A percentile compares a stretch with the other conserved stretches of the same genome.
Conservation (phyloP, 495 filamentous ascomycete species). For the Penicillium roqueforti region DNA sequence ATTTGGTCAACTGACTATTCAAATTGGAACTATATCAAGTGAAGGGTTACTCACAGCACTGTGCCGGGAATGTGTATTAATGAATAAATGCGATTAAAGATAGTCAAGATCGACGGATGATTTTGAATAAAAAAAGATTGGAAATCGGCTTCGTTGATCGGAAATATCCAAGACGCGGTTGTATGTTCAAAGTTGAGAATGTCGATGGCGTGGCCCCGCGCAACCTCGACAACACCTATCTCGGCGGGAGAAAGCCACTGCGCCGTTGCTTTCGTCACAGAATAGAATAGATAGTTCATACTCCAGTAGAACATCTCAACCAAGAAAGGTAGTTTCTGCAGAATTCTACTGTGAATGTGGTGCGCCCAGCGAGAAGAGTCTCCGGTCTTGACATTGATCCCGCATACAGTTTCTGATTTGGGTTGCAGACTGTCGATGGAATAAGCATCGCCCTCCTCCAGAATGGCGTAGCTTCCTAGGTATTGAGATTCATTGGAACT, state of each 20-base stretch:
- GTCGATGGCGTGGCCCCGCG: slow-evolving; percentile 57
- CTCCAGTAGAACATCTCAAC: slow-evolving; percentile 70
- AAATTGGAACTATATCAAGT: too few species aligned
- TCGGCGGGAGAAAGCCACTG: slow-evolving; percentile 34
- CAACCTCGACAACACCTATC: slow-evolving; percentile 61
- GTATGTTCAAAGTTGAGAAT: slow-evolving; percentile 62
- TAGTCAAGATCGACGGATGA: slow-evolving; percentile 50
- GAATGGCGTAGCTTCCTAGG: slow-evolving; percentile 23
- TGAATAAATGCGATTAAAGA: slow-evolving; percentile 60
- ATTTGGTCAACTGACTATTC: background rate
- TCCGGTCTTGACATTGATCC: slow-evolving; percentile 47
- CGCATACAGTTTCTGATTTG: slow-evolving; percentile 36
- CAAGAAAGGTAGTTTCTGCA: slow-evolving; percentile 49
- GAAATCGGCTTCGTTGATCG: slow-evolving; percentile 49
- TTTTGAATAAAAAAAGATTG: slow-evolving; percentile 58
- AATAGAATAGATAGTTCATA: slow-evolving; percentile 63
- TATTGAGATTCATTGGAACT: slow-evolving; percentile 33
- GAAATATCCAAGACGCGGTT: slow-evolving; percentile 51
- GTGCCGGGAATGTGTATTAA: slow-evolving; percentile 65
- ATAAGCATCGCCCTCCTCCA: slow-evolving; percentile 29
- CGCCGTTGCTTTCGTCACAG: slow-evolving; percentile 55
- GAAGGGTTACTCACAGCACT: slow-evolving; percentile 47
- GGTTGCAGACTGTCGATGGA: background rate
- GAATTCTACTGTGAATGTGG: slow-evolving; percentile 52
- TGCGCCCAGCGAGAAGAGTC: slow-evolving; percentile 56